These are phyloP conservation scores for Hypoxylon sp. DNA, from an alignment of 2,329 filamentous ascomycete genomes.

Conservation along the genomic window DNA sequence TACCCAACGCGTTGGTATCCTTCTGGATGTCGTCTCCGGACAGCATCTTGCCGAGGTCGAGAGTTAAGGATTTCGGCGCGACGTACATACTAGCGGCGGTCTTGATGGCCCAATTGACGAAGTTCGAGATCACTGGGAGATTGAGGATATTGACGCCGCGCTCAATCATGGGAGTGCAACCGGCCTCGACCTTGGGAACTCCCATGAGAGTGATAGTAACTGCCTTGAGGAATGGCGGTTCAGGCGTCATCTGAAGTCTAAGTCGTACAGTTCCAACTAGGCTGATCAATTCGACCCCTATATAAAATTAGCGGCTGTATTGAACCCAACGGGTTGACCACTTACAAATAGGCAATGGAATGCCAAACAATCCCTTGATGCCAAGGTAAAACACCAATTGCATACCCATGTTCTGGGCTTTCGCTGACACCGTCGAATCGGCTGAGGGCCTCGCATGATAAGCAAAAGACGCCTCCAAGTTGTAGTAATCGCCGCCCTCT, in stretches of 20 bases:
- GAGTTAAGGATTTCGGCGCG: conserved; percentile 92
- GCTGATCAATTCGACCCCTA: conserved; percentile 85
- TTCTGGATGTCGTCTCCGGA: conserved; percentile 94
- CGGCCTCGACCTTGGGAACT: conserved; percentile 87
- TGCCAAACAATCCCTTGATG: conserved; percentile 88
- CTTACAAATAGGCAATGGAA: conserved; percentile 84
- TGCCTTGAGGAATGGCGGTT: conserved; percentile 92
- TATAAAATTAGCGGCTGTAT: conserved; percentile 37
- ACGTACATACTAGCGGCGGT: conserved; percentile 92
- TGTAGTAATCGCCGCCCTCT: conserved; percentile 93
- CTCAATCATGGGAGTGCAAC: conserved; percentile 93
- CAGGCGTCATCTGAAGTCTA: conserved; percentile 86
- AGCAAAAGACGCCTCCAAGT: conserved; percentile 89
- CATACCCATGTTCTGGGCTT: conserved; percentile 97
- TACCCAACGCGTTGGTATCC: conserved; percentile 85
- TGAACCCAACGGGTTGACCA: conserved; percentile 20
- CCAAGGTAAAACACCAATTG: conserved; percentile 95
- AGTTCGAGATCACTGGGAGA: conserved; percentile 92
- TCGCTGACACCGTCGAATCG: conserved; percentile 76
- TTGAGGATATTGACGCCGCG: conserved; percentile 93
- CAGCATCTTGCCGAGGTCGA: conserved; percentile 91
- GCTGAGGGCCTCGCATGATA: conserved; percentile 88
- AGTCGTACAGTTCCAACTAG: conserved; percentile 91
- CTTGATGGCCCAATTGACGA: conserved; percentile 95
- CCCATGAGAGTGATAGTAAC: conserved; percentile 96